Evolutionary conservation across 2,329 filamentous ascomycete genomes (phyloP), one percentile per base, ranked within the genome.

Genomic region (Fusarium aywerte): DNA sequence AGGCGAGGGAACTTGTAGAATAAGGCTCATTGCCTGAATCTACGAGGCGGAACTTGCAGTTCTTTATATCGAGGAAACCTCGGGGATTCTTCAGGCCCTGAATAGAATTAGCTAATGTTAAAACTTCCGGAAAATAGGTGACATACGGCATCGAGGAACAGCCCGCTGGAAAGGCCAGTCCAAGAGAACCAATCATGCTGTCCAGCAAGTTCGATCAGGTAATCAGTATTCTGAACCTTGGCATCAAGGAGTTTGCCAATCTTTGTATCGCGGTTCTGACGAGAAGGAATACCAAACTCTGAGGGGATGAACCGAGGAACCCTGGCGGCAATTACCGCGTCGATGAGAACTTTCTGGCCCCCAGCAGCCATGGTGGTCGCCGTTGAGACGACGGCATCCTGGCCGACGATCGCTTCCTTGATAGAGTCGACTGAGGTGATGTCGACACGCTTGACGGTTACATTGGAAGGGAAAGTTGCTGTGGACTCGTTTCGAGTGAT

Each of bases 161-260:
- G 2, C 1, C 58, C 57, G 1, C 23, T 47, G 0, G 58, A 62
- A 0, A 62, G 31, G 0, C 58, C 58, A 8, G 58, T 62, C 58
- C 58, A 62, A 0, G 35, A 56, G 23, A 62, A 62, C 57, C 58
- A 62, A 13, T 62, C 31, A 18, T 62, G 21, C 25, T 62, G 53
- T 20, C 21, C 3, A 1, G 57, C 49, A 23, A 62, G 58, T 7
- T 62, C 40, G 20, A 62, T 38, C 31, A 62, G 25, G 16, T 62
- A 62, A 29, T 62, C 57, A 10, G 57, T 62, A 7, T 62, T 62
- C 6, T 36, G 12, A 0, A 62, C 18, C 35, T 62, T 62, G 0
- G 40, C 44, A 1, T 20, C 2, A 2, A 62, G 23, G 6, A 62
- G 42, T 1, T 35, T 47, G 1, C 57, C 57, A 3, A 62, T 62